Base-by-base conservation (phyloP, 495 filamentous ascomycete species). In the Parmelia sp. region DNA sequence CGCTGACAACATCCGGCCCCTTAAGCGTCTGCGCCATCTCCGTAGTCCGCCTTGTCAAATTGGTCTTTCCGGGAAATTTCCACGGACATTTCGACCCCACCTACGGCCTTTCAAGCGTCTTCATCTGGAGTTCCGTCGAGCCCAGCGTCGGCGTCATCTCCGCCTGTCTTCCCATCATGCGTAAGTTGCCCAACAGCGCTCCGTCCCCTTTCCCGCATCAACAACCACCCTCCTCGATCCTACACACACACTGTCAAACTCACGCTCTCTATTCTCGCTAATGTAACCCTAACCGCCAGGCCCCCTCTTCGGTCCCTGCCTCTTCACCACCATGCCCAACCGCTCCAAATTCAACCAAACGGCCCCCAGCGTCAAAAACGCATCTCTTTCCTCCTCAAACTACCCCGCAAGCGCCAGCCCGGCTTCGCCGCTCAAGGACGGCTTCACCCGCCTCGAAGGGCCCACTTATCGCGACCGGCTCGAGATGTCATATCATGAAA, bases 41-140 rank as follows among this genome's bases (percentile, higher is more conserved):
- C 9, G 68, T 72, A 39, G 40, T 62, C 40, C 68, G 72, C 62
- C 66, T 55, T 21, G 64, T 64, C 36, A n/a, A 45, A 27, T 59
- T 71, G 25, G 67, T 57, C 3, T 39, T 55, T 12, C 39, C 70
- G 12, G n/a, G n/a, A n/a, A n/a, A n/a, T n/a, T n/a, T n/a, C n/a
- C n/a, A n/a, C n/a, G 69, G 65, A 33, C n/a, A 51, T 56, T 68
- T 39, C 25, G 70, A 73, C 33, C 60, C 61, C 0, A 71, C 71
- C 68, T 75, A 76, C 62, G 63, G 60, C 17, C 68, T 76, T 0
- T 66, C 63, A 10, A 65, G 71, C 7, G 73, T 78, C 4, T n/a
- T 56, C 51, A 71, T 77, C 53, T 83, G 79, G 79, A 75, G 71
- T 57, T 69, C 71, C 15, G 68, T 79, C 64, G 79, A 83, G 66